Percentiles rank a stretch among this genome's conserved stretches.
These are phyloP conservation scores for Exserohilum rostratum DNA, from an alignment of 2,329 filamentous ascomycete species.

Conservation along the genomic window DNA sequence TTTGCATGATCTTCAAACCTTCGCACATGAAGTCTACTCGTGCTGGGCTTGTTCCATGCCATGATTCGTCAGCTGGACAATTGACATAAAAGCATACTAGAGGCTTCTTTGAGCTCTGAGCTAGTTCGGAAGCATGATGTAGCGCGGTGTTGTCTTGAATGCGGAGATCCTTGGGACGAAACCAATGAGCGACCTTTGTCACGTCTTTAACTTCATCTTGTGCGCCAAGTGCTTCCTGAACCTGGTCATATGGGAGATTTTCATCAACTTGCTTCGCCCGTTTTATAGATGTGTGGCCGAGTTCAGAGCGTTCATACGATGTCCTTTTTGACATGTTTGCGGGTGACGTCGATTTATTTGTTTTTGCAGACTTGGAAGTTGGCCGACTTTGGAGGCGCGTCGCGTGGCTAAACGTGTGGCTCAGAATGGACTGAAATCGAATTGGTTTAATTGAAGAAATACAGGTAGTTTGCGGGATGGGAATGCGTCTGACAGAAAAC, in stretches of 20 bases:
- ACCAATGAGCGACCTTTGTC: constrained; percentile 57
- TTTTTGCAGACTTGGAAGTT: constrained; percentile 10
- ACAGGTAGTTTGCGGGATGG: constrained; percentile 1
- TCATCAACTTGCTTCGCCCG: constrained; percentile 58
- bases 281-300: constrained; percentile 55
- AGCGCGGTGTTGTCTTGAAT: constrained; percentile 58
- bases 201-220: constrained; percentile 49
- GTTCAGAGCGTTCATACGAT: constrained; percentile 40
- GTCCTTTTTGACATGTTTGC: constrained; percentile 35
- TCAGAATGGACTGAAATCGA: not conserved
- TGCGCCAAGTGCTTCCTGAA: constrained; percentile 48
- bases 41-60: constrained; percentile 58
- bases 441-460: not conserved
- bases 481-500: constrained; percentile 13
- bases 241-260: constrained; percentile 52
- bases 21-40: constrained; percentile 57
- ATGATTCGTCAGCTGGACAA: constrained; percentile 56
- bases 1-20: constrained; percentile 52
- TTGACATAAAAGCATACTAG: constrained; percentile 56
- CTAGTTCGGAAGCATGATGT: constrained; percentile 54
- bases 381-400: constrained; percentile 9
- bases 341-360: not conserved
- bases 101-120: constrained; percentile 51
- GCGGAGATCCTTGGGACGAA: constrained; percentile 58
- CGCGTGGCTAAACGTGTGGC: constrained; percentile 16